These are phyloP conservation scores for Cardiospermum halicacabum DNA, from an alignment of 345 rosid genomes.

Conservation along the genomic window DNA sequence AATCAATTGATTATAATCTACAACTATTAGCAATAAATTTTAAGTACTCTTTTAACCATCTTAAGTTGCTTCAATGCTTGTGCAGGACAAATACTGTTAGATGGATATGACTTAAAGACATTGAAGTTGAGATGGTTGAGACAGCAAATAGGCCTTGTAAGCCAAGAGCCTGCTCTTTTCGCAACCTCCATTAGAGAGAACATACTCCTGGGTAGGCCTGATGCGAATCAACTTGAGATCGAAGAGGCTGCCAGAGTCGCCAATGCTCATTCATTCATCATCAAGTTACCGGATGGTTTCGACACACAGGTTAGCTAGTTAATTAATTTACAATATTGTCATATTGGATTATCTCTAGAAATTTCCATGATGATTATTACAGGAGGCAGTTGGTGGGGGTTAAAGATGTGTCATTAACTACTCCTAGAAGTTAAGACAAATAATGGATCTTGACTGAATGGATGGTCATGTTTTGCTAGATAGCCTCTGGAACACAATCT, in stretches of 20 bases:
- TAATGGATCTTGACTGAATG: conserved; percentile 40
- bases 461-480: conserved; percentile 26
- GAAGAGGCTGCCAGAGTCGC: conserved; percentile 99
- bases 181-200: conserved; percentile 95
- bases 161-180: conserved; percentile 95
- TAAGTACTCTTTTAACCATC: conserved; percentile 4
- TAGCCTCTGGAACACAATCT: conserved; percentile 22
- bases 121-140: conserved; percentile 85
- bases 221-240: conserved; percentile 65
- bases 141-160: conserved; percentile 94
- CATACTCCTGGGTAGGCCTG: conserved; percentile 87
- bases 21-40: conserved; percentile 7
- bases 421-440: conserved; percentile 30
- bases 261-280: conserved; percentile 89
- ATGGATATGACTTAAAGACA: conserved; percentile 81
- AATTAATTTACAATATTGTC: background rate
- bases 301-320: conserved; percentile 75
- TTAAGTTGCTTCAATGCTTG: conserved; percentile 15
- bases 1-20: background rate
- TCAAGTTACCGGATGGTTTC: conserved; percentile 86
- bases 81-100: conserved; percentile 84
- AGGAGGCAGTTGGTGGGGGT: conserved; percentile 33
- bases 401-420: conserved; percentile 24
- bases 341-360: background rate
- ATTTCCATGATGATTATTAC: background rate